Evolutionary conservation across 352 stramenopile species (phyloP).

Genomic region (Phytophthora macrochlamydospora): DNA sequence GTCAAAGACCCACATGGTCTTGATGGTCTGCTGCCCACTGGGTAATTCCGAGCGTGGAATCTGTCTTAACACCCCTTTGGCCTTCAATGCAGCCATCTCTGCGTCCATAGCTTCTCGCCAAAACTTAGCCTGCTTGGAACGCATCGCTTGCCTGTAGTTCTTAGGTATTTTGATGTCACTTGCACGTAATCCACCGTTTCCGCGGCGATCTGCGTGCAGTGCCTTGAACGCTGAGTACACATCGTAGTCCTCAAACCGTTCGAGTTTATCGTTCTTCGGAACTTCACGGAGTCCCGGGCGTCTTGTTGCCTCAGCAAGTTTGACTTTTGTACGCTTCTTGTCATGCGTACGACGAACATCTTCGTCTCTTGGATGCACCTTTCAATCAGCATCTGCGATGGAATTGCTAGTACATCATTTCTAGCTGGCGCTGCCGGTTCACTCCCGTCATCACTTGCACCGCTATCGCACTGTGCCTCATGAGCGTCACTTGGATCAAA

Average conservation of each 20-base stretch:
- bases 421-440: background rate
- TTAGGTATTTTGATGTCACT: background rate
- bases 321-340: background rate
- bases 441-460: background rate
- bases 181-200: background rate
- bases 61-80: background rate
- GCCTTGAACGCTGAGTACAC: background rate
- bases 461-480: background rate
- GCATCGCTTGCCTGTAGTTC: background rate
- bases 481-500: slow-evolving; percentile 7
- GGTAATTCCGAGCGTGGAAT: background rate
- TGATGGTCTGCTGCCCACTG: background rate
- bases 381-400: background rate
- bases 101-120: background rate
- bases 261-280: background rate
- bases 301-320: background rate
- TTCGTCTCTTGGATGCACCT: background rate
- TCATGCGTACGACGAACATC: background rate
- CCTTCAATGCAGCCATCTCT: background rate
- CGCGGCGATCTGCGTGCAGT: background rate
- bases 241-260: background rate
- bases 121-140: background rate
- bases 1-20: slow-evolving; percentile 20
- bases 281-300: background rate
- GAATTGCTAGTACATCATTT: background rate